Conservation (phyloP, 2,329 filamentous ascomycete genomes). For the Helotiales sp. region DNA sequence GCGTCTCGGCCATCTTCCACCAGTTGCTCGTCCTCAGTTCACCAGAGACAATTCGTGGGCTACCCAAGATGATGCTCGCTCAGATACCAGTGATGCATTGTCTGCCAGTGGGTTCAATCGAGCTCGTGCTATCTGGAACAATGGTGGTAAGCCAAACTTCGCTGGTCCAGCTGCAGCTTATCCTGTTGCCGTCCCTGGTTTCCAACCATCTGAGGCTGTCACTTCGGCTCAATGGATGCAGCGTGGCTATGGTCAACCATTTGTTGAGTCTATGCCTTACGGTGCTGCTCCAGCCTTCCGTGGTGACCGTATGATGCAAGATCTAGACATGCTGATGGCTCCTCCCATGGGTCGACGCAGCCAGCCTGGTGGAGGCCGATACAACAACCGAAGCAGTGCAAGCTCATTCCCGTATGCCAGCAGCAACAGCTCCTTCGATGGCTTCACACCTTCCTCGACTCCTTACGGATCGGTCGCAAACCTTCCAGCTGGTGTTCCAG, state of each 20-base stretch:
- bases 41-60: conserved; percentile 56
- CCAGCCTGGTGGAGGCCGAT: conserved; percentile 35
- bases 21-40: conserved; percentile 46
- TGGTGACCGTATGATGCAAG: conserved; percentile 39
- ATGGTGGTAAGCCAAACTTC: conserved; percentile 27
- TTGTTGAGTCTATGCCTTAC: conserved; percentile 39
- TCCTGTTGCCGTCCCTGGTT: conserved; percentile 31
- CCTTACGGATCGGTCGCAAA: conserved; percentile 39
- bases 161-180: conserved; percentile 47
- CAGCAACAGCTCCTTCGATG: conserved; percentile 44
- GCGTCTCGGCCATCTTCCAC: conserved; percentile 33
- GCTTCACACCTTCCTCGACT: conserved; percentile 38
- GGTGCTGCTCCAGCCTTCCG: conserved; percentile 37
- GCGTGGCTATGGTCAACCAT: conserved; percentile 42
- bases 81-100: conserved; percentile 61
- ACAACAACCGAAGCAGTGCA: conserved; percentile 38
- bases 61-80: conserved; percentile 57
- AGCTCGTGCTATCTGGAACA: conserved; percentile 61
- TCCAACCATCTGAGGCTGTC: conserved; percentile 43
- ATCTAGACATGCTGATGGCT: conserved; percentile 39
- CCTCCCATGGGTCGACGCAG: conserved; percentile 36
- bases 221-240: conserved; percentile 55
- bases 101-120: conserved; percentile 58
- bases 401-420: conserved; percentile 41
- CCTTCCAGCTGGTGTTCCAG: conserved; percentile 32